Evolutionary conservation across 345 rosid genomes (phyloP).

Genomic region (Anastatica hierochuntica): DNA sequence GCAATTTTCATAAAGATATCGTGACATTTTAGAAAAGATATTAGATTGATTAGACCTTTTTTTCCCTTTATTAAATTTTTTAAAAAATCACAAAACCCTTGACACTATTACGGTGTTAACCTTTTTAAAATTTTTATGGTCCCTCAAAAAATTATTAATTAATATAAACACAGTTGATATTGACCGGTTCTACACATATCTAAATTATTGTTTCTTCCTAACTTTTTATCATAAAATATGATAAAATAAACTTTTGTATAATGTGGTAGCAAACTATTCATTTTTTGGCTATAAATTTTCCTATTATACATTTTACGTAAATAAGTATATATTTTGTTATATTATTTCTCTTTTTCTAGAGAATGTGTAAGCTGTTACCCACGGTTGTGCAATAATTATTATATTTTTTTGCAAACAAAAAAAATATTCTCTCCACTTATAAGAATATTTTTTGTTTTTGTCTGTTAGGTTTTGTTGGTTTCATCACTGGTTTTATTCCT

Average conservation of each 20-base stretch:
- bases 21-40: conserved; percentile 1
- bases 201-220: neutral
- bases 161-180: conserved; percentile 1
- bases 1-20: conserved; percentile 6
- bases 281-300: neutral
- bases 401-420: neutral
- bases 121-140: neutral
- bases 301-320: neutral
- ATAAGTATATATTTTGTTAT: neutral
- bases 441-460: conserved; percentile 22
- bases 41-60: conserved; percentile 12
- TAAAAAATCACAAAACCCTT: conserved; percentile 1
- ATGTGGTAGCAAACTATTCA: too few species aligned
- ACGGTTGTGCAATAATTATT: conserved; percentile 10
- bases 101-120: neutral
- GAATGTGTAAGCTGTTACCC: conserved; percentile 26
- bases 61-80: neutral
- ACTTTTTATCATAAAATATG: neutral
- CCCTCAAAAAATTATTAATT: neutral
- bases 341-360: neutral
- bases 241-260: too few species aligned
- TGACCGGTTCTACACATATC: conserved; percentile 3
- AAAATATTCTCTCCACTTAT: conserved; percentile 13
- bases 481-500: conserved; percentile 29
- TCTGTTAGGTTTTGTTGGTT: conserved; percentile 31